Evolutionary conservation across 1,139 yeast species (phyloP).

Genomic region (Candida sojae): DNA sequence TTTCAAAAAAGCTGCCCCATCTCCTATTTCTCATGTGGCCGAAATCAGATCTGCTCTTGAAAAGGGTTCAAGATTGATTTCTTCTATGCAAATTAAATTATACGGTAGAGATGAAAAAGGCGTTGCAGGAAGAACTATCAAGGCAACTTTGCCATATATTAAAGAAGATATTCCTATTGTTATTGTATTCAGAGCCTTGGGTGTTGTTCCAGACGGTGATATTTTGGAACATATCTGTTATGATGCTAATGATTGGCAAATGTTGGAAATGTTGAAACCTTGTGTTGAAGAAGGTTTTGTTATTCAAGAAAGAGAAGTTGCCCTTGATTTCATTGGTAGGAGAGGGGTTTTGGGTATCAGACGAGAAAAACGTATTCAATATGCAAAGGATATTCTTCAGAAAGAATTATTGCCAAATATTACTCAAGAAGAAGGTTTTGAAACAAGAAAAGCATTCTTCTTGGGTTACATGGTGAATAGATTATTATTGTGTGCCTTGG

Average conservation of each 20-base stretch:
- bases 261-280: constrained; percentile 98
- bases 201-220: constrained; percentile 99
- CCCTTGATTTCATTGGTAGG: constrained; percentile 96
- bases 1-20: constrained; percentile 95
- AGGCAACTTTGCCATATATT: constrained; percentile 94
- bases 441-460: constrained; percentile 94
- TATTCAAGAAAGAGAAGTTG: constrained; percentile 97
- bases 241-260: constrained; percentile 98
- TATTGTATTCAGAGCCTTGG: constrained; percentile 94
- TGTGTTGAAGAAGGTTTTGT: constrained; percentile 99
- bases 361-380: constrained; percentile 97
- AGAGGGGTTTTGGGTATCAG: constrained; percentile 96
- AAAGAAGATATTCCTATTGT: constrained; percentile 97
- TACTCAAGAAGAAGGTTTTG: constrained; percentile 96
- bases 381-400: constrained; percentile 93
- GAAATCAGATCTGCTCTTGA: constrained; percentile 96
- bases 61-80: constrained; percentile 92
- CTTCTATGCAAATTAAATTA: constrained; percentile 91
- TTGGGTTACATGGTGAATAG: constrained; percentile 97
- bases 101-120: constrained; percentile 83
- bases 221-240: constrained; percentile 96
- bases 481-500: constrained; percentile 90
- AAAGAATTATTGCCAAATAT: constrained; percentile 96
- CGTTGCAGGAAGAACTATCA: constrained; percentile 76
- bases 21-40: constrained; percentile 94